phyloP scores from a whole-genome alignment of 2,329 filamentous ascomycete genomes.

The Calonectria ilicicola region DNA sequence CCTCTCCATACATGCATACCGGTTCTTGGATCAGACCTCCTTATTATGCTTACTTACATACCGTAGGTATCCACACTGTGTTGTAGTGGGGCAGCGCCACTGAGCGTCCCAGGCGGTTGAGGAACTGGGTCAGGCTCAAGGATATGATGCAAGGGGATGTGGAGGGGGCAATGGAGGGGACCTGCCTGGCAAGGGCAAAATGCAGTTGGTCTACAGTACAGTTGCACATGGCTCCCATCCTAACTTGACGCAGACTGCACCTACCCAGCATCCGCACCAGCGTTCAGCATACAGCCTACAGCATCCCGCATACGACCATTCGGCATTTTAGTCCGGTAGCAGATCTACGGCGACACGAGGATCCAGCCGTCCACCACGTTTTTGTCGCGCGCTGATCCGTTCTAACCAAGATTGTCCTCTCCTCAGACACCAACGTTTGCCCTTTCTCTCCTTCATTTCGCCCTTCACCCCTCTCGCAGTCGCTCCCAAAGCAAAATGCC shows the following conservation, averaged over 20 bases:
- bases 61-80: background rate
- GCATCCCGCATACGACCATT: background rate
- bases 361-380: background rate
- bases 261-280: constrained; percentile 24
- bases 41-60: constrained; percentile 25
- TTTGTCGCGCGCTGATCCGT: background rate
- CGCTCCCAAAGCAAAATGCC: constrained; percentile 32
- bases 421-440: background rate
- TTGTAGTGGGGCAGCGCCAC: constrained; percentile 17
- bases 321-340: background rate
- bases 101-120: constrained; percentile 21
- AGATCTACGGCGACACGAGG: background rate
- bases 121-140: constrained; percentile 19
- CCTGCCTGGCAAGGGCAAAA: constrained; percentile 19
- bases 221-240: constrained; percentile 30
- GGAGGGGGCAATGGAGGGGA: constrained; percentile 25
- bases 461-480: background rate
- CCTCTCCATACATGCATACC: constrained; percentile 22
- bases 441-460: background rate
- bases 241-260: constrained; percentile 36
- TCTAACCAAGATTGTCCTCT: background rate
- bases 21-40: background rate
- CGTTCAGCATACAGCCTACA: background rate
- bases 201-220: constrained; percentile 10
- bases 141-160: constrained; percentile 41